Evolutionary conservation across 495 filamentous ascomycete genomes (phyloP), one percentile per base, ranked within the genome.

Genomic region (Xylaria nigripes): DNA sequence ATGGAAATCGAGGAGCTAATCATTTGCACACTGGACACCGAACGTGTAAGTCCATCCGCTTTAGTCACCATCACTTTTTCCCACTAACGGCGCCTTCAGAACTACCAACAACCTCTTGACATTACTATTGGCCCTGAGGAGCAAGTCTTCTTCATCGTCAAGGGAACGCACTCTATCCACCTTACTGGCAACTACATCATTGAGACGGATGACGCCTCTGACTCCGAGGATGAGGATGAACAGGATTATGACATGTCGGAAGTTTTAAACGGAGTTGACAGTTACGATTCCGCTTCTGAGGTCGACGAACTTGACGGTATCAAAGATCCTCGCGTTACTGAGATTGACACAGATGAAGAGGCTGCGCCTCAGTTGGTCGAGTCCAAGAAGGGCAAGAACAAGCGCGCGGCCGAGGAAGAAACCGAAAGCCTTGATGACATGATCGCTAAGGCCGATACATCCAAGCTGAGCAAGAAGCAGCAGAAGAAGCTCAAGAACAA

Each of bases 401-500:
- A 95, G 83, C 86, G 88, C 51, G 75, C 83, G 30, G 89, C 86
- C 54, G 87, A 89, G 52, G 85, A 84, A 43, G 72, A 81, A 61
- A 70, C 71, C 15, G 81, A 81, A 57, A 79, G 86, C 29, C 86
- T 93, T 48, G 86, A 89, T 46, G 73, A 85, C 54, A 82, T 94
- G 74, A 84, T 86, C 54, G 89, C 94, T 71, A 72, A 75, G 63
- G 73, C 63, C 12, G 66, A 61, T 29, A 65, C 71, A 45, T 51
- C 61, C 38, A 86, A 85, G 63, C 78, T 94, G 48, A 92, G 83
- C 79, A 96, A 97, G 81, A 97, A 96, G 77, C 89, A 98, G 70
- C 83, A 85, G 63, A 97, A 99, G 83, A 99, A 96, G 80, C 78
- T 95, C 19, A 97, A 97, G 85, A 94, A 93, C 76, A 96, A 95